These are phyloP conservation scores for Sphagnum contortum DNA, from an alignment of 225 moss, liverwort and hornwort species.

Conservation along the genomic window DNA sequence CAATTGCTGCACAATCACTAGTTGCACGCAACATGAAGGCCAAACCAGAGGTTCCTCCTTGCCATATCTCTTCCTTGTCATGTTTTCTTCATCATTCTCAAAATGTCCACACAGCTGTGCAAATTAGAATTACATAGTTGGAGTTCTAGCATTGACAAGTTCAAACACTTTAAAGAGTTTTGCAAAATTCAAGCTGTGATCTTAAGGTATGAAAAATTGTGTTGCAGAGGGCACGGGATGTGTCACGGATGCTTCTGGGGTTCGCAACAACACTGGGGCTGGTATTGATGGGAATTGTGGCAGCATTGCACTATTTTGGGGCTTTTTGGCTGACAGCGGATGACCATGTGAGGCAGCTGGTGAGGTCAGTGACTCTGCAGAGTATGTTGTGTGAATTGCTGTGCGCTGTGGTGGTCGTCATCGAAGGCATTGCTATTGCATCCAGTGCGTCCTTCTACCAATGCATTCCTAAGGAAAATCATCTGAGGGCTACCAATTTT, in stretches of 20 bases:
- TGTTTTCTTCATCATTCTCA: background rate
- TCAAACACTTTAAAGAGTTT: too few species aligned
- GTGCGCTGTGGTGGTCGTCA: slow-evolving; percentile 46
- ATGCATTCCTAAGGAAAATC: too few species aligned
- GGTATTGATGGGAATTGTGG: slow-evolving; percentile 41
- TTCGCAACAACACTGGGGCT: slow-evolving; percentile 37
- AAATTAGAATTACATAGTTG: too few species aligned
- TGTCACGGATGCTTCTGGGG: slow-evolving; percentile 53
- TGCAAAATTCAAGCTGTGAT: too few species aligned
- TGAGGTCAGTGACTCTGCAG: slow-evolving; percentile 67
- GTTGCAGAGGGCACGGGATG: slow-evolving; percentile 51
- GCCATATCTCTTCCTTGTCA: background rate
- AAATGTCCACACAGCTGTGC: background rate
- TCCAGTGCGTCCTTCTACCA: slow-evolving; percentile 29
- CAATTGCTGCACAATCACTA: slow-evolving; percentile 71
- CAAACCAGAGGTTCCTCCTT: slow-evolving; percentile 34
- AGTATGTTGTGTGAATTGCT: slow-evolving; percentile 54
- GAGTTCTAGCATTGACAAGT: too few species aligned
- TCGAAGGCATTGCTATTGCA: slow-evolving; percentile 76
- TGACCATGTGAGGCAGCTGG: slow-evolving; percentile 39
- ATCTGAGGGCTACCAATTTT: too few species aligned
- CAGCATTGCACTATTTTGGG: slow-evolving; percentile 42
- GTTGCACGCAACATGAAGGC: slow-evolving; percentile 51
- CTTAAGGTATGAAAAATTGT: background rate
- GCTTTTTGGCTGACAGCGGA: slow-evolving; percentile 57